Base-by-base conservation (phyloP, 495 filamentous ascomycete genomes). In the Cairneyella variabilis region DNA sequence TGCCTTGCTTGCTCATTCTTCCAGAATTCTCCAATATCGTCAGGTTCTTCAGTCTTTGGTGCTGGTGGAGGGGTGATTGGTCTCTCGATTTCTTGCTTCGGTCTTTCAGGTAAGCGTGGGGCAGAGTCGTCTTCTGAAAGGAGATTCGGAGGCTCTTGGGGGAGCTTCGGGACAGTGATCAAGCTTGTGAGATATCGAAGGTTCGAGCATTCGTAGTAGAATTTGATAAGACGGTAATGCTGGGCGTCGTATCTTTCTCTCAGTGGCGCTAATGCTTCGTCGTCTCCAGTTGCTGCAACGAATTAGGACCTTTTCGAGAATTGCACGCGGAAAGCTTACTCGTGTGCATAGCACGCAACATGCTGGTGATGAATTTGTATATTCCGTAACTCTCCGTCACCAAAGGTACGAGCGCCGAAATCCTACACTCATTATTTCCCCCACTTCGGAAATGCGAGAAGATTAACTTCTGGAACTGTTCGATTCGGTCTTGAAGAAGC, bases 301-400 rank as follows among this genome's bases (percentile, higher is more conserved):
- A 22, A 23, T 58, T 18, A 58, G 55, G 21, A 23, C 16, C 21
- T 48, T 7, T 11, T 6, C n/a, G 34, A 18, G 8, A 53, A 18
- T 64, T 40, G 66, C 56, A 23, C 25, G 38, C 46, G 1, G 43
- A 8, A 14, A n/a, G 70, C 83, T 44, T 77, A 91, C 88, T 91
- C 12, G 90, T 95, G 66, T 98, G 93, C 95, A 98, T 97, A 11
- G 93, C 93, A 50, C 90, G 76, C 38, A 95, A 66, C 90, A 95
- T 95, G 81, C 89, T 95, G 2, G 90, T 95, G 56, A 91, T 87
- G 63, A 95, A 95, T 66, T 92, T 93, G 72, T 95, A 95, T 56
- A 98, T 98, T 25, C 93, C 93, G 69, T 98, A 97, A 68, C 91
- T 97, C 74, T 98, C 93, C 63, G 95, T 89, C 30, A 98, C 93